Base-by-base conservation (phyloP, 345 rosid species). In the Citropsis articulata region DNA sequence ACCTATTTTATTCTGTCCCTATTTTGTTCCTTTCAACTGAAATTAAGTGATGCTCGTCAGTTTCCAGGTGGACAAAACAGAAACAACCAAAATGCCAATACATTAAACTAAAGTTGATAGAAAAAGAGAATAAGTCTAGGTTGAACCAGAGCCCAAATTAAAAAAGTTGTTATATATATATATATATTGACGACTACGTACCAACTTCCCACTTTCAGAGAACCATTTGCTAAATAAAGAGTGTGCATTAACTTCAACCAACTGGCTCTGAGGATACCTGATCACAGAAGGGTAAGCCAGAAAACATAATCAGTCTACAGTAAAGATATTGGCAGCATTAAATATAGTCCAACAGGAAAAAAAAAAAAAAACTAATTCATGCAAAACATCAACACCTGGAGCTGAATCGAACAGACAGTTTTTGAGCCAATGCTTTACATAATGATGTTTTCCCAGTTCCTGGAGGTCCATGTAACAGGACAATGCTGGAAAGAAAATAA, bases 171-270 rank as follows among this genome's bases (percentile, higher is more conserved):
- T n/a, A n/a, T n/a, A 22, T 22, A 71, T 45, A 30, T n/a, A 69
- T 16, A 14, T 24, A 70, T 33, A n/a, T 13, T 35, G 36, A 59
- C 42, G 64, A 38, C 24, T 64, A 83, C 92, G 25, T 87, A 96
- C 99, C 97, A 96, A 84, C 82, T 96, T 96, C 82, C 99, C 99
- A 78, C 99, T 96, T 84, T 96, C 99, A 57, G 99, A 96, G 85
- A 96, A 94, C 99, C 99, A 96, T 89, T 96, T 96, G 81, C 99
- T 96, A 80, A 96, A 96, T 78, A 96, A 87, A 75, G 99, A 94
- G 83, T 96, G 99, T 57, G 99, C 99, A 86, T 96, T 96, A 82
- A 96, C 99, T 90, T 96, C 98, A 79, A 96, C 79, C 90, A 96
- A 73, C 84, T 96, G 98, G 87, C 94, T 86, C 76, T 94, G 97